Percentiles rank a stretch among this genome's conserved stretches.
phyloP scores from a whole-genome alignment of 352 stramenopile species.

The Globisporangium yorkense region DNA sequence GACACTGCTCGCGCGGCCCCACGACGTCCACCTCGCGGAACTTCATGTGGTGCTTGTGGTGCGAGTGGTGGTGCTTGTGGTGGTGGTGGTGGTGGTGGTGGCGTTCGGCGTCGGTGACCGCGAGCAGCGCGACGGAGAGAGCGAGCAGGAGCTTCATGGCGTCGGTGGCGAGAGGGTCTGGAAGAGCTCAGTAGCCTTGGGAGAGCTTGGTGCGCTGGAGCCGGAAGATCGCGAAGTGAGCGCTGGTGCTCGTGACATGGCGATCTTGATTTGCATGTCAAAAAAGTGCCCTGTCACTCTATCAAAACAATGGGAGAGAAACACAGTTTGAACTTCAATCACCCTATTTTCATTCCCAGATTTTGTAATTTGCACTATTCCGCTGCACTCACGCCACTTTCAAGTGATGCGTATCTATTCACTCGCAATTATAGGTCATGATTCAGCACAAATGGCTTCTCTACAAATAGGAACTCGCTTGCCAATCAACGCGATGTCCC shows the following conservation, averaged over 20 bases:
- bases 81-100: conserved; percentile 19
- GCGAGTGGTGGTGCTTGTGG: conserved; percentile 13
- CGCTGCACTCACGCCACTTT: too few species aligned
- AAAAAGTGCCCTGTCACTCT: background rate
- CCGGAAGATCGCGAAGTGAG: conserved; percentile 6
- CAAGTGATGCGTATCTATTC: too few species aligned
- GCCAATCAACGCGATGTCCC: too few species aligned
- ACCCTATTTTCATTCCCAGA: too few species aligned
- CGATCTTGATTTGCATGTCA: too few species aligned
- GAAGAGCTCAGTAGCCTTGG: too few species aligned
- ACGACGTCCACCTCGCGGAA: conserved; percentile 45
- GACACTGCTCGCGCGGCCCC: conserved; percentile 30
- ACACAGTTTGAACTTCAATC: too few species aligned
- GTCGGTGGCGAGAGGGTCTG: background rate
- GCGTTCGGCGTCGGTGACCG: background rate
- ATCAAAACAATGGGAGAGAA: background rate
- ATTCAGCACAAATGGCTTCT: too few species aligned
- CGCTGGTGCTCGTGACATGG: too few species aligned
- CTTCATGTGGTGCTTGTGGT: conserved; percentile 22
- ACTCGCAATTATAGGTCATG: too few species aligned
- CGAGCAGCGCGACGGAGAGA: conserved; percentile 4
- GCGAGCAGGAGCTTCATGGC: conserved; percentile 7
- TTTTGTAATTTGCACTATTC: too few species aligned
- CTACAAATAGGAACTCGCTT: too few species aligned
- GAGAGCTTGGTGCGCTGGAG: background rate